phyloP scores from a whole-genome alignment of 352 stramenopile species.

The Phytophthora sansomeana region DNA sequence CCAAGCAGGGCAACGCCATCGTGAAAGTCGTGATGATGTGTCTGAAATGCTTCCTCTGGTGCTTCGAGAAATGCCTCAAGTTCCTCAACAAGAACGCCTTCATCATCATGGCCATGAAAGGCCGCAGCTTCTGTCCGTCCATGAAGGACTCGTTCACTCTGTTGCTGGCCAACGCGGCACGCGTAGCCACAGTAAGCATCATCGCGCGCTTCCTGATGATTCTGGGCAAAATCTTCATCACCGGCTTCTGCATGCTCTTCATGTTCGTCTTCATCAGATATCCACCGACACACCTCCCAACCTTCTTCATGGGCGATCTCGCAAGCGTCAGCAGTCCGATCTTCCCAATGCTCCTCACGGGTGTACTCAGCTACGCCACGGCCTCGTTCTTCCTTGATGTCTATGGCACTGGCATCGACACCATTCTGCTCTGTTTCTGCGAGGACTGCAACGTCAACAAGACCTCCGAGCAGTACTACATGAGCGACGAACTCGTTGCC shows the following conservation, averaged over 20 bases:
- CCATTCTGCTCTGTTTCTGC: conserved; percentile 89
- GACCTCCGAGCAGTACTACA: conserved; percentile 79
- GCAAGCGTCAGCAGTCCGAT: conserved; percentile 72
- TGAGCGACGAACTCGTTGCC: conserved; percentile 84
- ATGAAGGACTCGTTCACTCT: conserved; percentile 96
- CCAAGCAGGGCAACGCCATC: conserved; percentile 70
- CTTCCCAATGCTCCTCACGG: conserved; percentile 82
- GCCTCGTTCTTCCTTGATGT: conserved; percentile 85
- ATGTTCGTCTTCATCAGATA: conserved; percentile 86
- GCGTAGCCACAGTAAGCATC: conserved; percentile 89
- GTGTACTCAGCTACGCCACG: conserved; percentile 72
- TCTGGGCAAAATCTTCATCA: conserved; percentile 91
- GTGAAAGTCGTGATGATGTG: conserved; percentile 87
- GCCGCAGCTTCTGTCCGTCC: conserved; percentile 83
- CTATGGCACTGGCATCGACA: conserved; percentile 87
- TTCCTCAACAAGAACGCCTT: conserved; percentile 93
- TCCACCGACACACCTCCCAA: conserved; percentile 57
- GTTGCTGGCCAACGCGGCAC: conserved; percentile 94
- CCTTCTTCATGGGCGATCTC: conserved; percentile 82
- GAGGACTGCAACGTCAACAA: conserved; percentile 89
- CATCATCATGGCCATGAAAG: conserved; percentile 92
- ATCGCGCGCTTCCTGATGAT: conserved; percentile 87
- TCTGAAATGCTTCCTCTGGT: conserved; percentile 89
- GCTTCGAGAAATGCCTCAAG: conserved; percentile 92
- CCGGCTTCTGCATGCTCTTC: conserved; percentile 77